Conservation (phyloP, 192 early-diverging fungal species). For the Gaertneriomyces semiglobifer region DNA sequence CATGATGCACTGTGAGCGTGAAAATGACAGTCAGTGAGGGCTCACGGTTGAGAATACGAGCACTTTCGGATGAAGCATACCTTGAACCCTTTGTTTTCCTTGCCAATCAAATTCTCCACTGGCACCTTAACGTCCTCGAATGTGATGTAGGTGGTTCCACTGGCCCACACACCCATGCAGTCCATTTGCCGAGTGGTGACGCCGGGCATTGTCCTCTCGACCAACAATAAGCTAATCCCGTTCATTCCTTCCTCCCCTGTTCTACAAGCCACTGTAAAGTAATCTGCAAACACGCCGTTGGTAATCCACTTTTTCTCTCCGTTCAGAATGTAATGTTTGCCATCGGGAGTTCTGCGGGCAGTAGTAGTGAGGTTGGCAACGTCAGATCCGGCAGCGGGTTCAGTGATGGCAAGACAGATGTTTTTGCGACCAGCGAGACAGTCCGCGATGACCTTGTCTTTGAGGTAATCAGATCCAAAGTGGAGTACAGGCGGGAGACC, state of each 20-base stretch:
- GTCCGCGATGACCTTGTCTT: slow-evolving; percentile 60
- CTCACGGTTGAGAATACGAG: neutral
- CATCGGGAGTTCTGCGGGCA: slow-evolving; percentile 64
- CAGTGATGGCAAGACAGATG: slow-evolving; percentile 79
- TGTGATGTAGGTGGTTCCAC: slow-evolving; percentile 74
- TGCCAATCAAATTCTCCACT: slow-evolving; percentile 76
- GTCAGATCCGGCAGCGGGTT: slow-evolving; percentile 67
- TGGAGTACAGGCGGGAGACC: slow-evolving; percentile 73
- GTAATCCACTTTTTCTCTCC: slow-evolving; percentile 40
- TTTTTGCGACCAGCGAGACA: slow-evolving; percentile 70
- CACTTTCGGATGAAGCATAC: neutral
- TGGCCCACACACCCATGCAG: slow-evolving; percentile 79
- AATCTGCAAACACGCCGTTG: slow-evolving; percentile 78
- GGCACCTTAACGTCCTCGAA: slow-evolving; percentile 88
- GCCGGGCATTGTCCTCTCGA: slow-evolving; percentile 66
- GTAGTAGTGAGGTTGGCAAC: slow-evolving; percentile 69
- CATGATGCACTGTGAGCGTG: slow-evolving; percentile 46
- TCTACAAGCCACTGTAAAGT: slow-evolving; percentile 74
- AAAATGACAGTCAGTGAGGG: slow-evolving; percentile 11
- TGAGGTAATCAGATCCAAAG: slow-evolving; percentile 66
- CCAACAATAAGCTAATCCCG: slow-evolving; percentile 71
- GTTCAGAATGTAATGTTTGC: slow-evolving; percentile 63
- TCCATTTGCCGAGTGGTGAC: slow-evolving; percentile 79
- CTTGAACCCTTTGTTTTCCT: slow-evolving; percentile 85
- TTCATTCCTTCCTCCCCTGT: slow-evolving; percentile 76